These are phyloP conservation scores for Penicillium steckii DNA, from an alignment of 495 filamentous ascomycete genomes.

Conservation along the genomic window DNA sequence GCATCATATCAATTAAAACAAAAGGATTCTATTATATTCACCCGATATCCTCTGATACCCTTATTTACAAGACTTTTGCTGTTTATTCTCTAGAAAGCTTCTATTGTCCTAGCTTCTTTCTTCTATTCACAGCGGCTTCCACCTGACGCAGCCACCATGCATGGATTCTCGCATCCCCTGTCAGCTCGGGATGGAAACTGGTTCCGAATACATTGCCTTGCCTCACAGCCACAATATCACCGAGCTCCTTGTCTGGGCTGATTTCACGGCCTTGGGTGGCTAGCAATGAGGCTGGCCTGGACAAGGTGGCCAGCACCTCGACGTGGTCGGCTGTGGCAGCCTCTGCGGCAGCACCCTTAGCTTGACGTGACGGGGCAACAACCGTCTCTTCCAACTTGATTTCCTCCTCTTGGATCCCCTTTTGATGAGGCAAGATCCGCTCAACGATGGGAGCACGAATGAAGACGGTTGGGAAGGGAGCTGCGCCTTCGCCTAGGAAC, in stretches of 20 bases:
- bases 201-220: constrained; percentile 96
- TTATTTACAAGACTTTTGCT: constrained; percentile 25
- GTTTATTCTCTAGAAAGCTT: constrained; percentile 11
- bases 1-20: constrained; percentile 21
- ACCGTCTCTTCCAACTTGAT: constrained; percentile 56
- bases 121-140: constrained; percentile 32
- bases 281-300: constrained; percentile 42
- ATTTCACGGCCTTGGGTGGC: constrained; percentile 38
- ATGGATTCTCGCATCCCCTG: constrained; percentile 85
- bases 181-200: constrained; percentile 96
- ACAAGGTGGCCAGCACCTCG: constrained; percentile 50
- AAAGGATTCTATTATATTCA: constrained; percentile 25
- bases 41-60: constrained; percentile 13
- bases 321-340: constrained; percentile 45
- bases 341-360: constrained; percentile 40
- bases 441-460: constrained; percentile 95
- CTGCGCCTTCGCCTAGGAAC: constrained; percentile 57
- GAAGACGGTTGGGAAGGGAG: constrained; percentile 79
- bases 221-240: constrained; percentile 84
- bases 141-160: constrained; percentile 89
- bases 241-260: constrained; percentile 49
- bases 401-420: constrained; percentile 52
- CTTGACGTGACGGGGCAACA: constrained; percentile 60
- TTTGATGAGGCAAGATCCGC: constrained; percentile 61
- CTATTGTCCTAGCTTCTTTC: constrained; percentile 27